These are phyloP conservation scores for Xerocomellus chrysenteron DNA, from an alignment of 768 basidiomycete genomes.

Conservation along the genomic window DNA sequence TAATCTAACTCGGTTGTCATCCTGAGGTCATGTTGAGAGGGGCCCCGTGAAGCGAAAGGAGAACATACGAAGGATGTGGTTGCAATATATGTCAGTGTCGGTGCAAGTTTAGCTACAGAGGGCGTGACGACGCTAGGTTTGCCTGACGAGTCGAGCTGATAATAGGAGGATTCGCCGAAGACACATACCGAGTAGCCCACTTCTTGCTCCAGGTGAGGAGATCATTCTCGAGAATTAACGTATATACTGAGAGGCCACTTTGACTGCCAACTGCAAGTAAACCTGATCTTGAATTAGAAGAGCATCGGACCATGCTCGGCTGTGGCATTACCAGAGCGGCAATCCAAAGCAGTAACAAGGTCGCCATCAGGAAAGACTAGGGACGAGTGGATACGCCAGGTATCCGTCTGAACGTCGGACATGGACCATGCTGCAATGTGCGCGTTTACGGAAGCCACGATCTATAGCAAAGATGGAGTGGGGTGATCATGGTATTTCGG, in stretches of 20 bases:
- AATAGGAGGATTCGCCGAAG: not conserved
- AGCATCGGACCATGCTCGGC: not conserved
- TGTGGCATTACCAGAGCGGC: conserved; percentile 60
- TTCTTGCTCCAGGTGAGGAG: conserved; percentile 81
- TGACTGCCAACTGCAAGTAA: conserved; percentile 69
- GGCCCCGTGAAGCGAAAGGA: not conserved
- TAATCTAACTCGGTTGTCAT: conserved; percentile 57
- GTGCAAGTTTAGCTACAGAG: conserved; percentile 62
- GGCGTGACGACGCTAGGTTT: conserved; percentile 47
- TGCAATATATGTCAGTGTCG: conserved; percentile 73
- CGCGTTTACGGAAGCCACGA: conserved; percentile 67
- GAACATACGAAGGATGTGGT: conserved; percentile 55
- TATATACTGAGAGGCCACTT: conserved; percentile 66
- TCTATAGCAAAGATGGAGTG: conserved; percentile 40
- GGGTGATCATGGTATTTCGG: conserved; percentile 7
- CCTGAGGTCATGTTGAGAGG: conserved; percentile 36
- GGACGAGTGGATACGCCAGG: conserved; percentile 82
- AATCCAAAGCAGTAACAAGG: conserved; percentile 62
- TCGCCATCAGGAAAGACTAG: conserved; percentile 59
- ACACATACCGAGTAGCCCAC: conserved; percentile 63
- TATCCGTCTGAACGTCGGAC: conserved; percentile 58
- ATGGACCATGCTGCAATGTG: conserved; percentile 80
- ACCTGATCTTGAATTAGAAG: conserved; percentile 47
- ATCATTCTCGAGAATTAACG: conserved; percentile 76
- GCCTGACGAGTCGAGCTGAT: conserved; percentile 10